Evolutionary conservation across 2,329 filamentous ascomycete genomes (phyloP), one percentile per base, ranked within the genome.

Genomic region (Phaeosphaeriaceae sp.): DNA sequence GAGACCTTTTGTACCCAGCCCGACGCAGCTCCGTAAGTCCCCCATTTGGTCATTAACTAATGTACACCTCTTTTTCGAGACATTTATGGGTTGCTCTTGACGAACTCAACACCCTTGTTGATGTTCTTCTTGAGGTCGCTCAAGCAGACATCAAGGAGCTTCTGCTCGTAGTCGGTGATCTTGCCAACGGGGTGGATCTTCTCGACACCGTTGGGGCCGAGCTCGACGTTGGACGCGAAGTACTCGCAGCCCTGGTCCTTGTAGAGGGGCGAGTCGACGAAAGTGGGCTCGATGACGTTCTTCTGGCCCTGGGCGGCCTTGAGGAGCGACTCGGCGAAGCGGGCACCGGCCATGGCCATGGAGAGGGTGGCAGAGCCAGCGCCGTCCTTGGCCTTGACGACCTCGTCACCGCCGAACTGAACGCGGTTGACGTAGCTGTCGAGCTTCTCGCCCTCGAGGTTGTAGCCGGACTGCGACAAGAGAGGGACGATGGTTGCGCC

Each of bases 391-490:
- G 94, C 95, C 89, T 97, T 88, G 84, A 98, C 94, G 71, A 98
- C 94, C 89, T 98, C 94, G 81, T 98, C 94, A 86, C 94, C 94
- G 82, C 95, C 94, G 81, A 98, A 98, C 86, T 98, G 94, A 77
- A 98, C 95, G 80, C 95, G 94, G 82, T 94, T 89, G 83, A 98
- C 85, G 75, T 98, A 92, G 64, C 87, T 86, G 67, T 89, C 87
- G 62, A 88, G 86, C 77, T 88, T 85, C 81, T 93, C 85, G 81
- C 92, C 90, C 74, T 88, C 84, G 75, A 98, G 92, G 77, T 92
- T 88, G 88, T 97, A 91, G 82, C 85, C 90, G 81, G 91, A 93
- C 87, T 98, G 95, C 79, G 91, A 94, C 85, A 99, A 93, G 74
- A 99, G 91, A 66, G 95, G 95, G 52, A 99, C 95, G 77, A 99